Evolutionary conservation across 768 basidiomycete genomes (phyloP).

Genomic region (Lactarius pseudohatsudake): DNA sequence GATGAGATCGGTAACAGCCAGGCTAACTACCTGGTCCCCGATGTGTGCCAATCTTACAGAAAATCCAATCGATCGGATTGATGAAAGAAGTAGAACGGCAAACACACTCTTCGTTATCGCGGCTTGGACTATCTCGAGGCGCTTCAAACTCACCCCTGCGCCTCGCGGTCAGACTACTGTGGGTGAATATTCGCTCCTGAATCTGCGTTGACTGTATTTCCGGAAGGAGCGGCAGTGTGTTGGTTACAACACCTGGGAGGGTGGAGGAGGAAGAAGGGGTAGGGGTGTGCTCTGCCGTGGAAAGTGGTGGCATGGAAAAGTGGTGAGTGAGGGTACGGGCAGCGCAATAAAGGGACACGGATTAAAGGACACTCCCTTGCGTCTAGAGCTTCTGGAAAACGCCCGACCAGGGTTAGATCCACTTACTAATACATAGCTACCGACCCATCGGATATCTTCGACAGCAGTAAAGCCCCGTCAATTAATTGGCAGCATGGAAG

Average conservation of each 20-base stretch:
- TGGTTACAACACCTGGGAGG: too few species aligned
- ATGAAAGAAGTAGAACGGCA: background rate
- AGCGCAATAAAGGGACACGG: background rate
- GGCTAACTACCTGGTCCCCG: conserved; percentile 1
- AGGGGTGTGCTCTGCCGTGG: background rate
- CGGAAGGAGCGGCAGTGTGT: conserved; percentile 3
- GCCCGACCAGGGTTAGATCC: conserved; percentile 14
- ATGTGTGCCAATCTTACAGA: background rate
- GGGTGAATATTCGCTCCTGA: conserved; percentile 10
- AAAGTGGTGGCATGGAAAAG: background rate
- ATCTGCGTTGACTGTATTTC: conserved; percentile 2
- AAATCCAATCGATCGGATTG: background rate
- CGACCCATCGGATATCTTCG: background rate
- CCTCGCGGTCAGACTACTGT: background rate
- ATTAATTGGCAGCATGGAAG: background rate
- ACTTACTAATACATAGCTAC: background rate
- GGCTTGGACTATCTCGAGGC: background rate
- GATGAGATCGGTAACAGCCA: background rate
- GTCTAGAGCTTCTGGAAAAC: background rate
- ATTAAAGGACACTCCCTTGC: conserved; percentile 3
- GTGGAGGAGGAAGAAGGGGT: background rate
- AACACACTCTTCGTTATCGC: conserved; percentile 13
- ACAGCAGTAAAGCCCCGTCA: background rate
- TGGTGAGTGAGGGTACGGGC: background rate
- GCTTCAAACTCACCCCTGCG: background rate